Evolutionary conservation across 257 asterid genomes (phyloP), one percentile per base, ranked within the genome.

Genomic region (Jacaranda mimosifolia): DNA sequence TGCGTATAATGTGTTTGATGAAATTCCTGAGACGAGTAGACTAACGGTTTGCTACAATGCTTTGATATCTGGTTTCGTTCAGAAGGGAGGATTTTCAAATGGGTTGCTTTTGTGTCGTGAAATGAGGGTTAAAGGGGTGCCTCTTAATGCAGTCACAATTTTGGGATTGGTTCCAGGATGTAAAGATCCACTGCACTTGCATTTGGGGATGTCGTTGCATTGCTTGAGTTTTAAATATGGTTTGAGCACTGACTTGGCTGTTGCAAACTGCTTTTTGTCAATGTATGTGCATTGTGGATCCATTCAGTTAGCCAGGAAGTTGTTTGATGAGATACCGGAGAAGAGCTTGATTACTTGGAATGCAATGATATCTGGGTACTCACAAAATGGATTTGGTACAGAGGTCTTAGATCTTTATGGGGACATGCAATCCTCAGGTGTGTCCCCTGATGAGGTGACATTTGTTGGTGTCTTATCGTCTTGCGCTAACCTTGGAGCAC

Each of bases 341-440:
- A 91, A 86, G 85, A 85, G 85, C 15, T 79, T 93, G 87, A 95
- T 95, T 52, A 90, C 98, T 70, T 93, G 99, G 98, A 95, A 95
- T 70, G 99, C 96, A 0, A 91, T 95, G 98, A 89, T 95, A 55
- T 89, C 97, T 0, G 99, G 97, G 18, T 95, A 87, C 75, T 88
- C 99, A 1, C 97, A 95, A 78, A 82, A 93, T 51, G 99, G 99
- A 64, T 89, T 88, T 26, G 92, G 91, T 43, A 68, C 67, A 2
- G 77, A 85, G 55, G 98, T 91, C 63, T 70, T 95, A 80, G 89
- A 91, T 73, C 94, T 95, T 62, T 95, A 90, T 77, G 77, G 57
- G 2, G 85, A 87, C 67, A 95, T 95, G 98, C 87, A 89, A 38
- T 62, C 79, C 18, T 81, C 77, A 0, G 87, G 87, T 36, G 62